Percentiles rank a stretch among this genome's conserved stretches.
phyloP scores from a whole-genome alignment of 139 green algal species.

The Closterium sp. region DNA sequence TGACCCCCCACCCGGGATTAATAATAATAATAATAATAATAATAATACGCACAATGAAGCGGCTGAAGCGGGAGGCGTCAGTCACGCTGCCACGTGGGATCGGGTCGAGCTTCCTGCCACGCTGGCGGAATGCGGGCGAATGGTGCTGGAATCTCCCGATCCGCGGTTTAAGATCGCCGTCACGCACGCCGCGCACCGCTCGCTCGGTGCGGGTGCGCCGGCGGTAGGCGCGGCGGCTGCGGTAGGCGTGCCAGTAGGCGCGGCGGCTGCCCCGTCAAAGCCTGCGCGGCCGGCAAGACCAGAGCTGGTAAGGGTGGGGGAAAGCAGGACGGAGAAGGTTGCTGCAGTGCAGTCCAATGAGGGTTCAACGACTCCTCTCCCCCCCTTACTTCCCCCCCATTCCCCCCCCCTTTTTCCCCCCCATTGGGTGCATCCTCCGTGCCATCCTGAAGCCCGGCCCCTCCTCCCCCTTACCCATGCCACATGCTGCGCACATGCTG shows the following conservation, averaged over 20 bases:
- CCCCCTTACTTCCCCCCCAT: no score
- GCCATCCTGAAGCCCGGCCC: background rate
- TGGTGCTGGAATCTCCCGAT: constrained; percentile 19
- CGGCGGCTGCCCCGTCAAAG: background rate
- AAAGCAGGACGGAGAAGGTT: no score
- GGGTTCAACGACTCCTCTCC: no score
- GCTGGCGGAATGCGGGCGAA: constrained; percentile 29
- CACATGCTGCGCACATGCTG: constrained; percentile 41
- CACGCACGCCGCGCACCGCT: constrained; percentile 1
- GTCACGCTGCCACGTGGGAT: background rate
- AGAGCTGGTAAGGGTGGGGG: background rate
- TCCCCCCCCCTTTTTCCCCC: no score
- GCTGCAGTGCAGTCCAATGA: no score
- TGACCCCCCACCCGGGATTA: background rate
- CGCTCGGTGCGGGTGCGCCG: background rate
- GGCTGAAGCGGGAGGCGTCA: background rate
- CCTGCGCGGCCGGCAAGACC: constrained; percentile 15
- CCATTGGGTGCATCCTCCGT: constrained; percentile 3
- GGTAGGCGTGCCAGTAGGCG: background rate
- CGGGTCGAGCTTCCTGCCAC: background rate
- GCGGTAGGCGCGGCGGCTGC: background rate
- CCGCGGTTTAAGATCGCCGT: constrained; percentile 2
- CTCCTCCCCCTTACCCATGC: constrained; percentile 17
- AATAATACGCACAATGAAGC: background rate
- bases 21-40: no score